Evolutionary conservation across 495 filamentous ascomycete species (phyloP), one percentile per base, ranked within the genome.

Genomic region (Chaetomidium leptoderma): DNA sequence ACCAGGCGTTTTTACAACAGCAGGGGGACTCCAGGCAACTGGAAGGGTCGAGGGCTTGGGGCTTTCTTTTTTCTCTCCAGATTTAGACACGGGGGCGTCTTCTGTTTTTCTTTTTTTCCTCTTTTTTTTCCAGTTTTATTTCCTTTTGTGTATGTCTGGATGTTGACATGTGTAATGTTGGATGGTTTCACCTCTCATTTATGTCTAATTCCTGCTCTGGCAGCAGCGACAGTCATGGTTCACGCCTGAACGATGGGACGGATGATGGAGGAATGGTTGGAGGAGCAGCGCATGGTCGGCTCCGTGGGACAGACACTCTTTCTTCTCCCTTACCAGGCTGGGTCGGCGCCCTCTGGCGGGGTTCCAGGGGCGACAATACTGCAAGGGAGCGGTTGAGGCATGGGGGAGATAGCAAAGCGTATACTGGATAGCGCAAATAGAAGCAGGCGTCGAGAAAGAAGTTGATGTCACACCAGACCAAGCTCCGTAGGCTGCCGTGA

Each of bases 141-240:
- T 26, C 6, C 26, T 17, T 9, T 60, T n/a, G n/a, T n/a, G n/a
- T 42, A 42, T 53, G 32, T 53, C 16, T 58, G 46, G 16, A 37
- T 37, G 30, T 26, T 51, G 42, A 23, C 45, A 52, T 56, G 32
- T 56, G 32, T 39, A 48, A 47, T 23, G 39, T 23, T 43, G 33
- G 36, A 27, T 40, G 26, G 40, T 26, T 55, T 57, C 39, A 26
- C 42, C 48, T 13, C 55, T 30, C 27, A 29, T 35, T 35, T 37
- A 52, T 59, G 43, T 63, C 43, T 60, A 57, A 65, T 68, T 53
- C 55, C 61, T 69, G 66, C 66, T 64, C 66, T 40, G 66, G 66
- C 23, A 66, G 66, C 64, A 69, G 66, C 26, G 55, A 49, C 55
- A 43, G 17, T 33, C 35, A 47, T 30, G 40, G 26, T n/a, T 32